Evolutionary conservation across 116 monocot genomes (phyloP).

Genomic region (Posidonia oceanica): DNA sequence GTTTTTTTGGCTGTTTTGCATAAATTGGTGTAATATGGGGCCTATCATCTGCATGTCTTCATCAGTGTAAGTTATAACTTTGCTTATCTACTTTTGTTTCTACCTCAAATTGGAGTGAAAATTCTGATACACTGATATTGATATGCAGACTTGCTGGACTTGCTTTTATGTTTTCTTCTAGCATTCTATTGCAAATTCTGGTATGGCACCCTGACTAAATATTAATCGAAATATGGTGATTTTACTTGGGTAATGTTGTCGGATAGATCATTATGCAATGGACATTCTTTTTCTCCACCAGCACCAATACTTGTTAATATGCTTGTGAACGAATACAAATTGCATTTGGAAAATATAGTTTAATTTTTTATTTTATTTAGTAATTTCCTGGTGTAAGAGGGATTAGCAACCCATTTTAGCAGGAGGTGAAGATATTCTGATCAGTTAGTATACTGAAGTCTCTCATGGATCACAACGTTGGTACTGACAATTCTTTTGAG

Average conservation of each 20-base stretch:
- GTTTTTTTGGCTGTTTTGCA: not conserved
- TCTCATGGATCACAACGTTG: no score
- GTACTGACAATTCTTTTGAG: no score
- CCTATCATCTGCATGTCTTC: not conserved
- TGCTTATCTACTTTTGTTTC: slow-evolving; percentile 4
- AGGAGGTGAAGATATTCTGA: no score
- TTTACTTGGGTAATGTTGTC: no score
- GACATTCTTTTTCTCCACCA: no score
- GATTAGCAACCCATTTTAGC: no score
- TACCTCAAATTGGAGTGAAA: not conserved
- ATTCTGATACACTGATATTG: not conserved
- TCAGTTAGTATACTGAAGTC: no score
- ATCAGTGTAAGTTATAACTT: slow-evolving; percentile 3
- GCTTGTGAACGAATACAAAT: not conserved
- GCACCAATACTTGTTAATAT: no score
- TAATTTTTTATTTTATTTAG: no score
- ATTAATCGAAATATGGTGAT: not conserved
- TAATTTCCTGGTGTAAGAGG: no score
- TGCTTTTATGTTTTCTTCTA: slow-evolving; percentile 96
- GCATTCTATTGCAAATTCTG: slow-evolving; percentile 86
- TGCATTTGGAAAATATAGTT: no score
- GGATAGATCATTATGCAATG: no score
- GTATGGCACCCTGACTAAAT: slow-evolving; percentile 22
- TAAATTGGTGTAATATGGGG: not conserved
- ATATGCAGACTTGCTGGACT: slow-evolving; percentile 86